Percentiles rank a stretch among this genome's conserved stretches.
These are phyloP conservation scores for Fusarium illudens DNA, from an alignment of 2,329 filamentous ascomycete genomes.

Conservation along the genomic window DNA sequence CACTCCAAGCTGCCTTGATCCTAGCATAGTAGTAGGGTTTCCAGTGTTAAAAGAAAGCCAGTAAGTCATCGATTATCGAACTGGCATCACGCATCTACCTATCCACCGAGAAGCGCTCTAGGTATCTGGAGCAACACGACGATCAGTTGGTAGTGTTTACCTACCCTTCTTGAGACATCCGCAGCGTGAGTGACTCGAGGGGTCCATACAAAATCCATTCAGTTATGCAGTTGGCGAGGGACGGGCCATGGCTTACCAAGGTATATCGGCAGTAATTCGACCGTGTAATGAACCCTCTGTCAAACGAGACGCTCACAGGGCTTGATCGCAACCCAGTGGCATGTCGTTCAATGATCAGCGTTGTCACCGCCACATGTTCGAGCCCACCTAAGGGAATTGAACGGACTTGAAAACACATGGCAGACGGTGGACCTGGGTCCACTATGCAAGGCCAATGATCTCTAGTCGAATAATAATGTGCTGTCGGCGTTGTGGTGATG, in stretches of 20 bases:
- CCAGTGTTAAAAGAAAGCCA: background rate
- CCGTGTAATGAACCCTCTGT: background rate
- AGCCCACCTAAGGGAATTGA: slow-evolving; percentile 13
- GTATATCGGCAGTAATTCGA: background rate
- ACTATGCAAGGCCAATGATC: background rate
- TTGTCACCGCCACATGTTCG: slow-evolving; percentile 10
- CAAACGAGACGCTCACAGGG: background rate
- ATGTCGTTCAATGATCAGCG: background rate
- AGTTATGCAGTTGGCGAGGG: background rate
- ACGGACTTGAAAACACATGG: slow-evolving; percentile 24
- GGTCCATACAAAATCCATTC: background rate
- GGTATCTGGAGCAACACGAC: background rate
- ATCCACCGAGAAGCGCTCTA: no score
- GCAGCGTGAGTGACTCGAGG: background rate
- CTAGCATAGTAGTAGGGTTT: background rate
- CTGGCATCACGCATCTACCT: background rate
- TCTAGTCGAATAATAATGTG: background rate
- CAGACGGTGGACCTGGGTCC: slow-evolving; percentile 11
- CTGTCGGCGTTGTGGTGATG: background rate
- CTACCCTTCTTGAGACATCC: background rate
- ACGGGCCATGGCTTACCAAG: no score
- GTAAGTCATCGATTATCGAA: background rate
- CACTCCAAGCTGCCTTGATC: background rate
- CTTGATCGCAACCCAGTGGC: background rate
- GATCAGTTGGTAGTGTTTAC: background rate